Percentiles rank a stretch among this genome's conserved stretches.
phyloP scores from a whole-genome alignment of 768 basidiomycete genomes.

The Austroboletus eburneus region DNA sequence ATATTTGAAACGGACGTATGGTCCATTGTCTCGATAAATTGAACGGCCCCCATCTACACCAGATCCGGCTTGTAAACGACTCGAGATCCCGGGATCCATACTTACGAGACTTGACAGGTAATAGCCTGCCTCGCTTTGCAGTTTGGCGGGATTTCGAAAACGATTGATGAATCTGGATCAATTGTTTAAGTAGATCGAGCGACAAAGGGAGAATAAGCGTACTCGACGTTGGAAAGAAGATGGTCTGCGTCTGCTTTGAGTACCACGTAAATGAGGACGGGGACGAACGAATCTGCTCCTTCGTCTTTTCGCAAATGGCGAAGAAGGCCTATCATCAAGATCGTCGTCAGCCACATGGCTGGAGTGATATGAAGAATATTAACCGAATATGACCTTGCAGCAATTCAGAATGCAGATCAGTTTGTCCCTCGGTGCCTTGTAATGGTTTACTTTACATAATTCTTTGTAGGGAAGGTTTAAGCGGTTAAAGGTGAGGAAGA shows the following conservation, averaged over 20 bases:
- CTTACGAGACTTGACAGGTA: slow-evolving; percentile 92
- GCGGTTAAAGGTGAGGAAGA: not conserved
- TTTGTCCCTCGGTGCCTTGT: slow-evolving; percentile 98
- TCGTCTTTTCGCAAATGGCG: slow-evolving; percentile 81
- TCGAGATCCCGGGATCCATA: not conserved
- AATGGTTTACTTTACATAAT: slow-evolving; percentile 94
- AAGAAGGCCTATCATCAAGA: slow-evolving; percentile 55
- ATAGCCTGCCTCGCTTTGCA: slow-evolving; percentile 95
- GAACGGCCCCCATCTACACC: slow-evolving; percentile 86
- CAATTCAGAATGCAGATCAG: slow-evolving; percentile 95
- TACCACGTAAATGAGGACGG: slow-evolving; percentile 90
- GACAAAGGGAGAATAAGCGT: slow-evolving; percentile 22
- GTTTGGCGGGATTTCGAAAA: slow-evolving; percentile 83
- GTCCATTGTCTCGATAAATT: slow-evolving; percentile 98
- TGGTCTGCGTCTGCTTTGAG: slow-evolving; percentile 93
- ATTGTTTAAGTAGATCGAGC: not conserved
- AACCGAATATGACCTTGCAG: slow-evolving; percentile 99
- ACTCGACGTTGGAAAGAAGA: slow-evolving; percentile 95
- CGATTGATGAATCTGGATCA: slow-evolving; percentile 96
- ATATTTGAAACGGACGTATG: slow-evolving; percentile 93
- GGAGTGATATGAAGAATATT: slow-evolving; percentile 27
- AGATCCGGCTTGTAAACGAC: slow-evolving; percentile 6
- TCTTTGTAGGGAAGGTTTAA: slow-evolving; percentile 47
- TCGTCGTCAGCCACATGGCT: not conserved
- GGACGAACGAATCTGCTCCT: slow-evolving; percentile 92